Conservation (phyloP, 2,329 filamentous ascomycete genomes). For the Cordyceps farinosa region DNA sequence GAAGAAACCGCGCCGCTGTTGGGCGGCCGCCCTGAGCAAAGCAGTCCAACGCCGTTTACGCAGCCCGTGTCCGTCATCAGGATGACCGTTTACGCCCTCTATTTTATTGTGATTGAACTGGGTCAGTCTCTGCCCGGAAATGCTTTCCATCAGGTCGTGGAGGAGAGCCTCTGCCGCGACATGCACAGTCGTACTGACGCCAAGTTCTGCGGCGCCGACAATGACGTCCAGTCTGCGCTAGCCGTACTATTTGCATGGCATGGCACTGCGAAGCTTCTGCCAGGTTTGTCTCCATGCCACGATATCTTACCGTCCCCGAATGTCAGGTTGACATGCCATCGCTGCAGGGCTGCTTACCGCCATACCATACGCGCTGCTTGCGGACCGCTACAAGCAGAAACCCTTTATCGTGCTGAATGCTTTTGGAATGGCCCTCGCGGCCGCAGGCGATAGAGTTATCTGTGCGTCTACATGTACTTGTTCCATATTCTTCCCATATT, state of each 20-base stretch:
- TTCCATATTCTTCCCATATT: neutral
- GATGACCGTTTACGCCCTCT: neutral
- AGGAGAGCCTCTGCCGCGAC: conserved; percentile 7
- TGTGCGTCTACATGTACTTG: neutral
- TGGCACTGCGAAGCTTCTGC: neutral
- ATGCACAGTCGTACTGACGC: neutral
- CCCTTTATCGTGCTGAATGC: neutral
- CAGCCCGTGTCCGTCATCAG: neutral
- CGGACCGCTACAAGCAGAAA: conserved; percentile 3
- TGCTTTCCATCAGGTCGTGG: conserved; percentile 1
- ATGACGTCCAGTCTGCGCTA: neutral
- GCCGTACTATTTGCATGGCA: conserved; percentile 1
- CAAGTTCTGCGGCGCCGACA: neutral
- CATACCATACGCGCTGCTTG: conserved; percentile 1
- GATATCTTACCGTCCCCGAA: neutral
- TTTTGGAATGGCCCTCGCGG: neutral
- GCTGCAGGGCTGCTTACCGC: neutral
- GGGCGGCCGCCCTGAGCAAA: too few species aligned
- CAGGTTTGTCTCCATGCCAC: neutral
- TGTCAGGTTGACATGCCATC: neutral
- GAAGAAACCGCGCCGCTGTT: too few species aligned
- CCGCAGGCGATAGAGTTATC: neutral
- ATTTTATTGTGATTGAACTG: neutral
- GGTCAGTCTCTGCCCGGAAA: neutral
- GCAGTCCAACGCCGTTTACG: neutral